Conservation (phyloP, 306 rosid genomes). For the Acacia confusa region DNA sequence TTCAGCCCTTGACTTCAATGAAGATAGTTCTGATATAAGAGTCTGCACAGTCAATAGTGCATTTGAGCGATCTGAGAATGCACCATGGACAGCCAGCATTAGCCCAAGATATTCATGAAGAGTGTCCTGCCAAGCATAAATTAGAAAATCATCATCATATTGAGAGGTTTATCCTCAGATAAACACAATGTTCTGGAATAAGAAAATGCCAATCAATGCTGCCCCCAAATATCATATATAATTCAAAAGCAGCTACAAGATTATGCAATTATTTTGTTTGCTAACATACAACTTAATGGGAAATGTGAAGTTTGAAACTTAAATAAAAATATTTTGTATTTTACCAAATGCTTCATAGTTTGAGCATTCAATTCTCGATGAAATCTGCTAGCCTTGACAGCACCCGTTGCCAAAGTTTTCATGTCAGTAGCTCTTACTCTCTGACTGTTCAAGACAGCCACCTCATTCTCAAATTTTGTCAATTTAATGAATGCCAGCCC, state of each 20-base stretch:
- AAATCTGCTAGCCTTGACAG: constrained; percentile 92
- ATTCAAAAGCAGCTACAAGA: not conserved
- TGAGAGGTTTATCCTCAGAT: constrained; percentile 8
- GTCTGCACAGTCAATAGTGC: constrained; percentile 92
- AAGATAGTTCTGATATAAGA: constrained; percentile 73
- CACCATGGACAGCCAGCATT: constrained; percentile 82
- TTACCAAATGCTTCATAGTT: constrained; percentile 93
- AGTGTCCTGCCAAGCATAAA: constrained; percentile 53
- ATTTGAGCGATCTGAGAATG: constrained; percentile 87
- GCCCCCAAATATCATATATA: constrained; percentile 7
- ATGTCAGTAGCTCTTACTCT: constrained; percentile 74
- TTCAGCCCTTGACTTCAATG: constrained; percentile 79
- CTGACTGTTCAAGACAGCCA: constrained; percentile 64
- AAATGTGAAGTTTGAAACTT: constrained; percentile 8
- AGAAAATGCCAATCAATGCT: constrained; percentile 25
- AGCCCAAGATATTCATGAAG: constrained; percentile 96
- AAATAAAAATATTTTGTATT: not conserved
- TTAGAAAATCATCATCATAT: constrained; percentile 28
- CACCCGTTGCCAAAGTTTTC: constrained; percentile 88
- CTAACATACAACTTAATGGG: constrained; percentile 3
- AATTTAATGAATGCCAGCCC: constrained; percentile 83
- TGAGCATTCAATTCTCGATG: constrained; percentile 88
- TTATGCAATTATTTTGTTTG: not conserved
- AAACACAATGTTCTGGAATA: constrained; percentile 1
- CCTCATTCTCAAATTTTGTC: constrained; percentile 88